Conservation (phyloP, 768 basidiomycete genomes). For the Boletus sp. region DNA sequence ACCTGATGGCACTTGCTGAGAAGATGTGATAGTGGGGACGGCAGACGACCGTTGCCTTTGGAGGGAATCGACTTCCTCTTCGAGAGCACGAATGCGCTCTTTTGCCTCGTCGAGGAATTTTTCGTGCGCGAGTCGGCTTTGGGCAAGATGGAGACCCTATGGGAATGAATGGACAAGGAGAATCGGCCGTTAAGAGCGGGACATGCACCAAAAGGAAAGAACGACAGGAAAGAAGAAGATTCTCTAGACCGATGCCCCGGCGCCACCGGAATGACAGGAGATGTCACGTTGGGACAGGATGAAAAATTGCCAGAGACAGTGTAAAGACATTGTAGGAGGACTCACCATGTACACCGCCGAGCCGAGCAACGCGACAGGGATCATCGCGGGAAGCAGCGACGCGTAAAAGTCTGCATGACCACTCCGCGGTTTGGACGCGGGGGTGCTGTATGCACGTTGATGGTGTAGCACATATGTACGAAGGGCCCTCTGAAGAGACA, state of each 20-base stretch:
- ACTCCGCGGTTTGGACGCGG: slow-evolving; percentile 30
- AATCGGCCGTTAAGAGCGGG: slow-evolving; percentile 14
- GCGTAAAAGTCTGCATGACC: slow-evolving; percentile 68
- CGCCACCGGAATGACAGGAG: slow-evolving; percentile 3
- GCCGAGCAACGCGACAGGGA: slow-evolving; percentile 74
- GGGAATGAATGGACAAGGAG: neutral
- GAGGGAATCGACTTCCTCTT: slow-evolving; percentile 52
- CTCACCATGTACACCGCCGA: slow-evolving; percentile 76
- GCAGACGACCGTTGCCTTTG: slow-evolving; percentile 16
- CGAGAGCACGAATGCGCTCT: slow-evolving; percentile 50
- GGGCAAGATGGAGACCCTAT: slow-evolving; percentile 67
- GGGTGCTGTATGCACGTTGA: slow-evolving; percentile 6
- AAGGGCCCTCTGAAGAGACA: neutral
- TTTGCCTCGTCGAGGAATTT: slow-evolving; percentile 65
- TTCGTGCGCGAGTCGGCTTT: slow-evolving; percentile 65
- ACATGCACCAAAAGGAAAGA: neutral
- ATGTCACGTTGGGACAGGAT: neutral
- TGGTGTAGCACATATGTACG: neutral
- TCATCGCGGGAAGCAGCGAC: slow-evolving; percentile 69
- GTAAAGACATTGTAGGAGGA: neutral
- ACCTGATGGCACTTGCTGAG: neutral
- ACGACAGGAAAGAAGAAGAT: slow-evolving; percentile 4
- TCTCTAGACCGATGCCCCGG: slow-evolving; percentile 6
- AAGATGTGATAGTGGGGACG: neutral
- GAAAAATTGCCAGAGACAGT: slow-evolving; percentile 2